These are phyloP conservation scores for Geotrichum bryndzae DNA, from an alignment of 1,139 yeast species.

Conservation along the genomic window DNA sequence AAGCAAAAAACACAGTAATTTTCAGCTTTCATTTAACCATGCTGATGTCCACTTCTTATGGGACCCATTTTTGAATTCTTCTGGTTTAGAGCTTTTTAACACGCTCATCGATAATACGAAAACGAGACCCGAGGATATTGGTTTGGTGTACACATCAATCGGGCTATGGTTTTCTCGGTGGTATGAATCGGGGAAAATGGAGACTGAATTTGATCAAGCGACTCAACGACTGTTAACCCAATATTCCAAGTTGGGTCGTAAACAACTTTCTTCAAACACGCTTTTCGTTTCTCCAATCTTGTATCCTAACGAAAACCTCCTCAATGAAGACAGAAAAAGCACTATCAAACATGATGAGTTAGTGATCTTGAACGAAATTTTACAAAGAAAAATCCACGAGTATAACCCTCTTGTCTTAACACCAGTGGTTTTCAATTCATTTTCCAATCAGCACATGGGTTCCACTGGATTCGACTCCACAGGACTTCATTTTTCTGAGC, in stretches of 20 bases:
- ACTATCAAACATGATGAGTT: constrained; percentile 1
- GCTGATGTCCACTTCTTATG: constrained; percentile 9
- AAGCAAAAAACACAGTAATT: constrained; percentile 6
- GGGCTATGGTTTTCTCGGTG: constrained; percentile 17
- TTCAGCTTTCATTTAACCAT: background rate
- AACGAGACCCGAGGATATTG: background rate
- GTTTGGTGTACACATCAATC: constrained; percentile 11
- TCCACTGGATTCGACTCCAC: constrained; percentile 6
- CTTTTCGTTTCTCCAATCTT: constrained; percentile 8
- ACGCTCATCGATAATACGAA: background rate
- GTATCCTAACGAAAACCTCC: background rate
- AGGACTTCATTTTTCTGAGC: constrained; percentile 13
- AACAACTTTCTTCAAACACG: background rate
- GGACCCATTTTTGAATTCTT: constrained; percentile 18
- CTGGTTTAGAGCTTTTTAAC: constrained; percentile 4
- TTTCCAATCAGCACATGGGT: background rate
- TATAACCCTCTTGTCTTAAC: background rate
- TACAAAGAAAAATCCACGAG: background rate
- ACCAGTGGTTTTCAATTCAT: constrained; percentile 3
- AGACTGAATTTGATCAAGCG: constrained; percentile 8
- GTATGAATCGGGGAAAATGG: constrained; percentile 2
- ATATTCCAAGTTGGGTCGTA: background rate
- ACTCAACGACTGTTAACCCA: background rate
- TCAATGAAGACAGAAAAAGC: constrained; percentile 5
- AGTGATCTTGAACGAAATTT: background rate